Percentiles rank a stretch among this genome's conserved stretches.
phyloP scores from a whole-genome alignment of 2,329 filamentous ascomycete species.

The Geoglossum cookeanum region DNA sequence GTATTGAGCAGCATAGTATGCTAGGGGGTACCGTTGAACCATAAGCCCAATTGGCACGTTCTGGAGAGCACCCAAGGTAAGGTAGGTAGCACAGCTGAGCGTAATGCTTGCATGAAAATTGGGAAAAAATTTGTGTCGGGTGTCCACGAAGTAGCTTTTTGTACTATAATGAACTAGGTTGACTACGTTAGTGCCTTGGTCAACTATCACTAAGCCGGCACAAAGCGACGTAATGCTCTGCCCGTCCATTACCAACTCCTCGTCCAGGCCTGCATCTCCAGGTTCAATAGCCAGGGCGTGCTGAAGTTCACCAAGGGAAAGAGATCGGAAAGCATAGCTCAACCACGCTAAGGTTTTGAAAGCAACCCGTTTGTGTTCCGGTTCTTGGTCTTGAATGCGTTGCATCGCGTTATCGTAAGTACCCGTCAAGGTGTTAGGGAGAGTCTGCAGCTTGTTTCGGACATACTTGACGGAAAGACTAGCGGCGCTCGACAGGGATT shows the following conservation, averaged over 20 bases:
- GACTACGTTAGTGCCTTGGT: slow-evolving; percentile 3
- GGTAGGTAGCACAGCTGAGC: slow-evolving; percentile 7
- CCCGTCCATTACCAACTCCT: slow-evolving; percentile 7
- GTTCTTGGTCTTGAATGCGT: slow-evolving; percentile 5
- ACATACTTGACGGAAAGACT: slow-evolving; percentile 5
- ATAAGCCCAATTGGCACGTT: slow-evolving; percentile 2
- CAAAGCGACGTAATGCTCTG: slow-evolving; percentile 7
- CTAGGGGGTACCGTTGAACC: slow-evolving; percentile 6
- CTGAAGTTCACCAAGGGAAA: slow-evolving; percentile 8
- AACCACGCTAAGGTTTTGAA: slow-evolving; percentile 8
- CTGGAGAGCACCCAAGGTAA: slow-evolving; percentile 4
- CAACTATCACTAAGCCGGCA: slow-evolving; percentile 7
- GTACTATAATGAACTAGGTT: slow-evolving; percentile 7
- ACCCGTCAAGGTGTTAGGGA: slow-evolving; percentile 4
- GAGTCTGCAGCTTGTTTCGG: slow-evolving; percentile 2
- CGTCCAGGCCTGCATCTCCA: slow-evolving; percentile 6
- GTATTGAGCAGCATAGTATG: slow-evolving; percentile 8
- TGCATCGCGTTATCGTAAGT: slow-evolving; percentile 6
- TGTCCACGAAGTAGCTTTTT: slow-evolving; percentile 5
- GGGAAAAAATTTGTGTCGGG: slow-evolving; percentile 3
- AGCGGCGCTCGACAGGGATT: slow-evolving; percentile 6
- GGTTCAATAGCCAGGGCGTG: slow-evolving; percentile 9
- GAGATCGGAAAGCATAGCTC: slow-evolving; percentile 8
- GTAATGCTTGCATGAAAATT: slow-evolving; percentile 8
- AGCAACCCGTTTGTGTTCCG: neutral